Conservation (phyloP, 225 moss, liverwort and hornwort genomes). For the Rhytidiadelphus loreus region DNA sequence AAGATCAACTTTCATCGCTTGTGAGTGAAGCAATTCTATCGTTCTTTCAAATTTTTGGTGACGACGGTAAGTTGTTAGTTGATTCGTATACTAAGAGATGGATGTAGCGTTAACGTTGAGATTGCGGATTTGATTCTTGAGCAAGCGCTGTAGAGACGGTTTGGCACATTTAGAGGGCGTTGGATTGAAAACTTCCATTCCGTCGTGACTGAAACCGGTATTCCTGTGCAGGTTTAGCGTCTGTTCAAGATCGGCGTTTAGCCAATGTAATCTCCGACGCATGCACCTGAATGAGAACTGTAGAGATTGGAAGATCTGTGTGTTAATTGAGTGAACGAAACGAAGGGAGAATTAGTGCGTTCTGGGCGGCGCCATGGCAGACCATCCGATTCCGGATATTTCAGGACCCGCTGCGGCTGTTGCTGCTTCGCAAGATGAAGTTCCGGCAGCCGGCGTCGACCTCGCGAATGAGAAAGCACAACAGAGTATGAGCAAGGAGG, state of each 20-base stretch:
- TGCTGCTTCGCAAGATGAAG: not conserved
- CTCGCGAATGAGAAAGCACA: not conserved
- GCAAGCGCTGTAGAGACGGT: not conserved
- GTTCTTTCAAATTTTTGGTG: not conserved
- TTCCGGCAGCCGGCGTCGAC: constrained; percentile 1
- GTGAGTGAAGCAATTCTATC: not conserved
- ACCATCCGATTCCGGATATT: constrained; percentile 31
- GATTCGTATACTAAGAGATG: not conserved
- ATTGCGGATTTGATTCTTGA: not conserved
- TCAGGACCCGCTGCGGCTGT: constrained; percentile 6
- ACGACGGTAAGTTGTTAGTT: not conserved
- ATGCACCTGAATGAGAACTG: not conserved
- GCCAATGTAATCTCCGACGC: not conserved
- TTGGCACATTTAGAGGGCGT: not conserved
- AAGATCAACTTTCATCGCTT: not conserved
- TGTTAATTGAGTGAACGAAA: not conserved
- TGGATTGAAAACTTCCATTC: not conserved
- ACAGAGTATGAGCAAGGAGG: not conserved
- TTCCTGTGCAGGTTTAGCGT: not conserved
- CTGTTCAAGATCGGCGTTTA: not conserved
- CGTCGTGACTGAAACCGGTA: not conserved
- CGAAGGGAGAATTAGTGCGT: not conserved
- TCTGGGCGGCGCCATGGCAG: constrained; percentile 8
- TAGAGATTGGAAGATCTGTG: not conserved
- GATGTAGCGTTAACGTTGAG: not conserved